Percentiles rank a stretch among this genome's conserved stretches.
phyloP scores from a whole-genome alignment of 2,329 filamentous ascomycete genomes.

The Ascochyta pisi region DNA sequence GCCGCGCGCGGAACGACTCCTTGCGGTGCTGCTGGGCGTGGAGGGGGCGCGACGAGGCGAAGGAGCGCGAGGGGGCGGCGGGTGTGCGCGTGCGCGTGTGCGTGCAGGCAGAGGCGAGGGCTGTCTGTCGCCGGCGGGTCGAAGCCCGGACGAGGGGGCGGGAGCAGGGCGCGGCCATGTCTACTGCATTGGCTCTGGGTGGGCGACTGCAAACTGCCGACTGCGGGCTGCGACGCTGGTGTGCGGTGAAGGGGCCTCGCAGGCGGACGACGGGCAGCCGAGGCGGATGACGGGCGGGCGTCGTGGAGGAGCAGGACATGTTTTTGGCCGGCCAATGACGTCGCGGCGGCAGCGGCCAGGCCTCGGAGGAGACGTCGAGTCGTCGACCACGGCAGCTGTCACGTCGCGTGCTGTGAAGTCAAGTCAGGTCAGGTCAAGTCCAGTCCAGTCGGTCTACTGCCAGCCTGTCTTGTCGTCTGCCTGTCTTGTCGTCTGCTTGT shows the following conservation, averaged over 20 bases:
- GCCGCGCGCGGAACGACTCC: constrained; percentile 63
- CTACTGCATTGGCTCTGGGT: neutral
- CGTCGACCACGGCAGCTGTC: neutral
- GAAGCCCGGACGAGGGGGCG: constrained; percentile 36
- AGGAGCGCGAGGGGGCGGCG: no score
- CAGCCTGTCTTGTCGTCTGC: no score
- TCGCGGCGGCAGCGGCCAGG: constrained; percentile 25
- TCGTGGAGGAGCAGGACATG: constrained; percentile 26
- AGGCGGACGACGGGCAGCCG: constrained; percentile 4
- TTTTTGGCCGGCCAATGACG: constrained; percentile 36
- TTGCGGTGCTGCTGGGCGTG: constrained; percentile 53
- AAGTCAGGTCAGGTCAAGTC: no score
- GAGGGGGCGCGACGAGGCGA: constrained; percentile 49
- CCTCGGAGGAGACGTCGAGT: constrained; percentile 24
- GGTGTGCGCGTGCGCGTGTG: no score
- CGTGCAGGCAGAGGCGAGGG: constrained; percentile 1
- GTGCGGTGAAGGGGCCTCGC: neutral
- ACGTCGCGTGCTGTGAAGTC: neutral
- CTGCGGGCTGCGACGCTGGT: neutral
- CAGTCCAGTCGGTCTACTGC: no score
- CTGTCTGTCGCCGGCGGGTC: constrained; percentile 19
- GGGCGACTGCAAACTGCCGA: neutral
- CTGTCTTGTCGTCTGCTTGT: no score
- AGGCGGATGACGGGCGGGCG: constrained; percentile 21
- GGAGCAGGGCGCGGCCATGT: constrained; percentile 38